Evolutionary conservation across 495 filamentous ascomycete genomes (phyloP), one percentile per base, ranked within the genome.

Genomic region (Hypoxylon rickii): DNA sequence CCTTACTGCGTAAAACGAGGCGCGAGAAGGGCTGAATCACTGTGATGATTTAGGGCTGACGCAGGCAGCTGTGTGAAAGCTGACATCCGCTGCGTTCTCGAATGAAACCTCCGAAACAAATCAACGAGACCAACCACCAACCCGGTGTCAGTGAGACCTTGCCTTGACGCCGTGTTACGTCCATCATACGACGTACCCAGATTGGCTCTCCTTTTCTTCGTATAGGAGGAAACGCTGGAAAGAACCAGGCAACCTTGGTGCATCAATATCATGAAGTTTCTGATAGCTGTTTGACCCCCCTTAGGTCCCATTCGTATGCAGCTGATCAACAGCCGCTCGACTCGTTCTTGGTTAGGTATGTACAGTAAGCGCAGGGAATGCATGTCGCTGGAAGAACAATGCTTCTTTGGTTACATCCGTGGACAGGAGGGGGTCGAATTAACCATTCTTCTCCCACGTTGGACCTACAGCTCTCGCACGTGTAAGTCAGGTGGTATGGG

Each of bases 401-500:
- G 24, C 34, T 63, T 36, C 40, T 53, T 56, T 24, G 48, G 59
- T 63, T 63, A 54, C 59, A 63, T 63, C 56, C 48, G 48, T n/a
- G n/a, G n/a, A n/a, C n/a, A n/a, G n/a, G n/a, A n/a, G n/a, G 49
- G 34, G 53, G 59, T 57, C 38, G 22, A 44, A 31, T 41, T 56
- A 56, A 16, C 38, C 38, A 45, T 57, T 29, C 43, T 43, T 38
- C 53, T 63, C 59, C 59, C 59, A 63, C 59, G 59, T 57, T 63
- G 36, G 54, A 43, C 59, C 59, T 63, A 52, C 59, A 63, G 52
- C 59, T 57, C 49, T 63, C 59, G 45, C 59, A 63, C 59, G 59
- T 63, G 59, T 63, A 57, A 48, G 59, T 63, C 59, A 63, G 59
- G 53, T 57, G 59, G 59, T 57, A 52, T 58, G 59, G 59, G 42